These are phyloP conservation scores for Ilex aquifolium DNA, from an alignment of 257 asterid genomes.

Conservation along the genomic window DNA sequence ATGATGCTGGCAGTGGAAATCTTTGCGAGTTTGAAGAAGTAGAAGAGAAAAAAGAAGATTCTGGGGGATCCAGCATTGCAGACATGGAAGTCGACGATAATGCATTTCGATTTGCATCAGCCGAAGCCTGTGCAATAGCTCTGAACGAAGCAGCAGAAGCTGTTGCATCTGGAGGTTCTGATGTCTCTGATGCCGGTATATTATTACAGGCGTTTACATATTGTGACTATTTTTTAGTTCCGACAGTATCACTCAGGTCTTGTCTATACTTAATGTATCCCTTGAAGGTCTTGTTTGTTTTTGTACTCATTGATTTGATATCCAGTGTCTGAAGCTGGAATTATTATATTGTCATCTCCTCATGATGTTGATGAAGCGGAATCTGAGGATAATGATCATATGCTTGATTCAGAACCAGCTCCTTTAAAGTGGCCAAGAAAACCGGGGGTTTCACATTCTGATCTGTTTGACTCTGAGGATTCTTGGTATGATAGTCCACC, in stretches of 20 bases:
- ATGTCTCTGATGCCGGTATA: conserved; percentile 72
- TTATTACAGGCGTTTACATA: not conserved
- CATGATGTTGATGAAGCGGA: conserved; percentile 32
- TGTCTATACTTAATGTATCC: not conserved
- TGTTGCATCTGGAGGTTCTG: conserved; percentile 61
- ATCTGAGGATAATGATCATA: conserved; percentile 31
- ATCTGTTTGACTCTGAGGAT: conserved; percentile 62
- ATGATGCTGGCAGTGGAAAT: conserved; percentile 25
- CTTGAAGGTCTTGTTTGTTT: conserved; percentile 14
- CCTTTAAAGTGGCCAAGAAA: conserved; percentile 70
- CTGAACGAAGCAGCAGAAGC: conserved; percentile 75
- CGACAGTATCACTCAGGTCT: not conserved
- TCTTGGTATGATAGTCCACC: conserved; percentile 85
- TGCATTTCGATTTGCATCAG: conserved; percentile 54
- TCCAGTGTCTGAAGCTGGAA: conserved; percentile 77
- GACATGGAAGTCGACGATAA: conserved; percentile 33
- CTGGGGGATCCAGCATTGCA: conserved; percentile 17
- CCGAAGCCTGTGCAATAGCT: conserved; percentile 90
- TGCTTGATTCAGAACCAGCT: conserved; percentile 36
- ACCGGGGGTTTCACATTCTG: conserved; percentile 46
- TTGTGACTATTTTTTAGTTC: not conserved
- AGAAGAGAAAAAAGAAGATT: conserved; percentile 23
- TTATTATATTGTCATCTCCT: conserved; percentile 55
- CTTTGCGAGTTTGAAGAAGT: conserved; percentile 37
- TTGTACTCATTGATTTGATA: conserved; percentile 18